Conservation (phyloP, 2,329 filamentous ascomycete genomes). For the Colletotrichum sp. region DNA sequence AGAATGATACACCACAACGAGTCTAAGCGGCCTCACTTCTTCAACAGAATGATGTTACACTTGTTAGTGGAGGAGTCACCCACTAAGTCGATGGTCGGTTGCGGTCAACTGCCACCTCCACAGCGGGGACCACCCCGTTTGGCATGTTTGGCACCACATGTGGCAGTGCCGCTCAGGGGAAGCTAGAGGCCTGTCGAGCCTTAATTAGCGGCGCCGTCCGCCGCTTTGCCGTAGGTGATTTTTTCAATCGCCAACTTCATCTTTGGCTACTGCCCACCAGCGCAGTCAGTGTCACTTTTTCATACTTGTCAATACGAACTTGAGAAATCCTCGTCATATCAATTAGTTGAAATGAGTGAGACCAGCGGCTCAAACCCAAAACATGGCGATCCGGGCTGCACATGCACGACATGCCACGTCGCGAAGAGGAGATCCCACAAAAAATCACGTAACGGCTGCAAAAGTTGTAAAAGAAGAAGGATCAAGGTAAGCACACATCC, state of each 20-base stretch:
- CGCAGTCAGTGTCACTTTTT: not conserved
- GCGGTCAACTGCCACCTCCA: not conserved
- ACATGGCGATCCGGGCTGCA: not conserved
- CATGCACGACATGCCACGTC: constrained; percentile 8
- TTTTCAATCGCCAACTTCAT: not conserved
- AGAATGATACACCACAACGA: too few relatives aligned
- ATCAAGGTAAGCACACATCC: constrained; percentile 13
- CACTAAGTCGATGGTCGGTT: not conserved
- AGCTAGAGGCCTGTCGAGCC: not conserved
- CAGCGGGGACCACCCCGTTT: not conserved
- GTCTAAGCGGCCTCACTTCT: not conserved
- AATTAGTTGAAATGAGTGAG: not conserved
- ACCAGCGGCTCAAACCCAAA: not conserved
- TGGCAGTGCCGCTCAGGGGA: not conserved
- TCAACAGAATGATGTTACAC: not conserved
- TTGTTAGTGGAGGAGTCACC: not conserved
- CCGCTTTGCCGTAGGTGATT: not conserved
- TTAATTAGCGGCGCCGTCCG: not conserved
- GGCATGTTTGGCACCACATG: not conserved
- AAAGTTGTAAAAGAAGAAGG: constrained; percentile 24
- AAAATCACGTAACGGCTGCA: constrained; percentile 27
- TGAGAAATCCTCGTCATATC: not conserved
- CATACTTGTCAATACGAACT: not conserved
- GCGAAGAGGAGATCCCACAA: constrained; percentile 7
- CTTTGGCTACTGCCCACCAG: not conserved